These are phyloP conservation scores for Haematococcus lacustris DNA, from an alignment of 139 green algal genomes.

Conservation along the genomic window DNA sequence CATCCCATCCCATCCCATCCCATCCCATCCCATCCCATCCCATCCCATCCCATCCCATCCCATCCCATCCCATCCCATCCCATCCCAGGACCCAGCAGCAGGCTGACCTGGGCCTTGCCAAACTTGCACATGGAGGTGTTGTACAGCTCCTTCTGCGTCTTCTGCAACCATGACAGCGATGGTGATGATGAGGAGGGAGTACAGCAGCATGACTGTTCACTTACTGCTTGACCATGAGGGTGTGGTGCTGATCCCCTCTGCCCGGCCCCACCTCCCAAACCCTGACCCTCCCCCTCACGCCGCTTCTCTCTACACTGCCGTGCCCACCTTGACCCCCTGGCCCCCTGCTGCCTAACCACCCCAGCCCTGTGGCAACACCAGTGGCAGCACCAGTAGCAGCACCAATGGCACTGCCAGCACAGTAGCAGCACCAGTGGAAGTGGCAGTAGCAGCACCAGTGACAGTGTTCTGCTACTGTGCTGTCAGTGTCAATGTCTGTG, in stretches of 20 bases:
- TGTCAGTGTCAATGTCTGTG: neutral
- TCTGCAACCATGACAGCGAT: neutral
- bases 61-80: too few relatives aligned
- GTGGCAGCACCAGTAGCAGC: neutral
- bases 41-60: too few relatives aligned
- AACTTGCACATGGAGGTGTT: slow-evolving; percentile 35
- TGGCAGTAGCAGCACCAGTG: neutral
- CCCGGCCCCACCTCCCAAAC: neutral
- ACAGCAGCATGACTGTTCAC: neutral
- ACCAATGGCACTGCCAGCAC: neutral
- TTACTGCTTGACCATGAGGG: neutral
- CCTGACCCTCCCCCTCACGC: neutral
- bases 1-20: too few relatives aligned
- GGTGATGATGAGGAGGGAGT: neutral
- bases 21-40: too few relatives aligned
- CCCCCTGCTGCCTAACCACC: neutral
- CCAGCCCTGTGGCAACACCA: neutral
- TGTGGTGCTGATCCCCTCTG: neutral
- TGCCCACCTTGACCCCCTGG: neutral
- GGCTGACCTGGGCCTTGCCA: slow-evolving; percentile 18
- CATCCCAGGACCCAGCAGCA: too few relatives aligned
- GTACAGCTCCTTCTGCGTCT: slow-evolving; percentile 24
- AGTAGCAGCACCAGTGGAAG: neutral
- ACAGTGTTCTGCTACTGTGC: neutral
- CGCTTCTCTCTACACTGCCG: neutral